Evolutionary conservation across 2,329 filamentous ascomycete genomes (phyloP).

Genomic region (Macroventuria anomochaeta): DNA sequence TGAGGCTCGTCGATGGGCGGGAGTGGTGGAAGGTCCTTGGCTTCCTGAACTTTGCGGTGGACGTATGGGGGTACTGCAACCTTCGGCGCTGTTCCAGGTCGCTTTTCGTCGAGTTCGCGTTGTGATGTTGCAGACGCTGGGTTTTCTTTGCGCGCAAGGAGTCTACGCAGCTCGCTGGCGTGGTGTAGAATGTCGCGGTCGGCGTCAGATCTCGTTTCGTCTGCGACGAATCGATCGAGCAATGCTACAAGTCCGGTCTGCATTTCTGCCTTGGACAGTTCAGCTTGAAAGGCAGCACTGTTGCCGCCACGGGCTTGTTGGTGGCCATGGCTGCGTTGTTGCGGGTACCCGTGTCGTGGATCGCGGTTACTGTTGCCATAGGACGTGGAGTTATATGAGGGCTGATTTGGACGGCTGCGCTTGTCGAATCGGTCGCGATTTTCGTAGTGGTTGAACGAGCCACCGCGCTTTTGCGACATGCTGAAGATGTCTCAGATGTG

Average conservation of each 20-base stretch:
- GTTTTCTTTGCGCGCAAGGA: conserved; percentile 30
- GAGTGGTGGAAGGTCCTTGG: conserved; percentile 61
- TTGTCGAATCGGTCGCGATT: conserved; percentile 27
- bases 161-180: conserved; percentile 35
- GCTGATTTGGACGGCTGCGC: conserved; percentile 7
- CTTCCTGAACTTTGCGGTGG: conserved; percentile 31
- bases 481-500: not conserved
- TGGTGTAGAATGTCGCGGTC: conserved; percentile 40
- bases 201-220: conserved; percentile 32
- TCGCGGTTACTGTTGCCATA: conserved; percentile 9
- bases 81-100: conserved; percentile 28
- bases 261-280: conserved; percentile 34
- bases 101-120: conserved; percentile 49
- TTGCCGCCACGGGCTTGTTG: conserved; percentile 4
- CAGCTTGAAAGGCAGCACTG: conserved; percentile 3
- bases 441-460: conserved; percentile 30
- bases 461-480: conserved; percentile 35
- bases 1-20: conserved; percentile 66
- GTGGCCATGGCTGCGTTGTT: conserved; percentile 12
- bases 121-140: conserved; percentile 59
- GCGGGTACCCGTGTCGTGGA: conserved; percentile 5
- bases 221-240: conserved; percentile 39
- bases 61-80: conserved; percentile 38
- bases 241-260: conserved; percentile 40
- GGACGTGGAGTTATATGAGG: conserved; percentile 9